These are phyloP conservation scores for Huntiella decipiens DNA, from an alignment of 2,329 filamentous ascomycete species.

Conservation along the genomic window DNA sequence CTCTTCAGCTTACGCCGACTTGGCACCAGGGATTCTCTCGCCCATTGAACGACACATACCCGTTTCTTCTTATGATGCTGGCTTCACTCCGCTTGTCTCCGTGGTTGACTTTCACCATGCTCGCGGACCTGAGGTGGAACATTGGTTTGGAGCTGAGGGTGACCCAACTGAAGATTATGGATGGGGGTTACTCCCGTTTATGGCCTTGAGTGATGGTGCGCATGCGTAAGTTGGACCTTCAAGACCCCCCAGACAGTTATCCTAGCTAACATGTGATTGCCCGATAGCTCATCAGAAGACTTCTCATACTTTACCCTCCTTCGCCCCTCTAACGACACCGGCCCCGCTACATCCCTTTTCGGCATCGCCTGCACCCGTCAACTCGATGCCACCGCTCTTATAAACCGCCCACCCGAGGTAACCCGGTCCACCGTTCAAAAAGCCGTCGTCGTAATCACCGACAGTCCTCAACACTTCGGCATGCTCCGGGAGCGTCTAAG, in stretches of 20 bases:
- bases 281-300: constrained; percentile 64
- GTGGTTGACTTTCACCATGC: constrained; percentile 77
- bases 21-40: constrained; percentile 5
- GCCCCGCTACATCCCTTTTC: constrained; percentile 65
- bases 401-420: constrained; percentile 67
- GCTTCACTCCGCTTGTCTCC: constrained; percentile 50
- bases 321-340: constrained; percentile 29
- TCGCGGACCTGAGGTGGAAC: constrained; percentile 78
- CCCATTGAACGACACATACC: constrained; percentile 10
- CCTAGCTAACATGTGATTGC: background rate
- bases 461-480: constrained; percentile 77
- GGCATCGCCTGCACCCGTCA: constrained; percentile 92
- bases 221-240: constrained; percentile 49
- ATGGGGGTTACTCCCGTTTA: constrained; percentile 84
- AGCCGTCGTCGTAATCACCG: constrained; percentile 85
- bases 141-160: constrained; percentile 64
- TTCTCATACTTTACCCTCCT: constrained; percentile 96
- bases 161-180: constrained; percentile 73
- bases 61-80: constrained; percentile 16
- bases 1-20: background rate
- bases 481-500: constrained; percentile 77
- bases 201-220: constrained; percentile 89
- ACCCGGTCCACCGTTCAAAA: constrained; percentile 97
- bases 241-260: no score
- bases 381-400: constrained; percentile 59